These are phyloP conservation scores for Pyronema omphalodes DNA, from an alignment of 495 filamentous ascomycete species.

Conservation along the genomic window DNA sequence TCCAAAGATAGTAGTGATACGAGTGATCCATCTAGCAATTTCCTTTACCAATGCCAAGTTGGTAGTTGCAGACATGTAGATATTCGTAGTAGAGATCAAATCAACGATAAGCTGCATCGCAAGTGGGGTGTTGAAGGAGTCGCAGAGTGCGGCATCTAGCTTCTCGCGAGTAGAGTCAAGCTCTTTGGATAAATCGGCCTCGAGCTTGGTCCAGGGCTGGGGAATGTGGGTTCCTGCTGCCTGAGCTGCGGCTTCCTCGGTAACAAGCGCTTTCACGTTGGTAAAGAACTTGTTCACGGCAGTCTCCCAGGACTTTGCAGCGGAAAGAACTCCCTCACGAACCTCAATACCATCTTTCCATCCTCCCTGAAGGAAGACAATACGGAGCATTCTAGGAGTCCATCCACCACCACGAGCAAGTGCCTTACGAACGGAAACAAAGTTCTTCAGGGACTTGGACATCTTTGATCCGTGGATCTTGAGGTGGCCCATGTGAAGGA, in stretches of 20 bases:
- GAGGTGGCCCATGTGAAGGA: conserved; percentile 89
- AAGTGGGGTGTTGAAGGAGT: conserved; percentile 74
- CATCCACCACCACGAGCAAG: conserved; percentile 52
- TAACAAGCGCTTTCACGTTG: conserved; percentile 45
- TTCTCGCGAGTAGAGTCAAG: conserved; percentile 47
- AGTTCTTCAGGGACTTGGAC: conserved; percentile 91
- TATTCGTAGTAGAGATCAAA: conserved; percentile 57
- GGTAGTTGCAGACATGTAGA: conserved; percentile 37
- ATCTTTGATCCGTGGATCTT: conserved; percentile 84
- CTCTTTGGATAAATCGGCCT: conserved; percentile 9
- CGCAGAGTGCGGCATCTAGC: conserved; percentile 48
- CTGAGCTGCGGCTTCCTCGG: conserved; percentile 27
- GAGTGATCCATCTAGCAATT: conserved; percentile 63
- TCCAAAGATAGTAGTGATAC: conserved; percentile 67
- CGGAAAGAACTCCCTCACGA: conserved; percentile 56
- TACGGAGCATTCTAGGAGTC: conserved; percentile 61
- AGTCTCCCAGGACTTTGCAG: conserved; percentile 60
- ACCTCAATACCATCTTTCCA: conserved; percentile 92
- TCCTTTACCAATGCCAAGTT: conserved; percentile 33
- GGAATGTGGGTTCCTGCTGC: conserved; percentile 29
- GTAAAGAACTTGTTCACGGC: conserved; percentile 84
- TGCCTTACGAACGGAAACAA: conserved; percentile 82
- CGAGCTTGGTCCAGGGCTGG: conserved; percentile 8
- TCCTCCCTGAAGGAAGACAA: conserved; percentile 69
- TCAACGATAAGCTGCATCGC: conserved; percentile 58